Conservation (phyloP, 2,329 filamentous ascomycete species). For the Penicillium sp. region DNA sequence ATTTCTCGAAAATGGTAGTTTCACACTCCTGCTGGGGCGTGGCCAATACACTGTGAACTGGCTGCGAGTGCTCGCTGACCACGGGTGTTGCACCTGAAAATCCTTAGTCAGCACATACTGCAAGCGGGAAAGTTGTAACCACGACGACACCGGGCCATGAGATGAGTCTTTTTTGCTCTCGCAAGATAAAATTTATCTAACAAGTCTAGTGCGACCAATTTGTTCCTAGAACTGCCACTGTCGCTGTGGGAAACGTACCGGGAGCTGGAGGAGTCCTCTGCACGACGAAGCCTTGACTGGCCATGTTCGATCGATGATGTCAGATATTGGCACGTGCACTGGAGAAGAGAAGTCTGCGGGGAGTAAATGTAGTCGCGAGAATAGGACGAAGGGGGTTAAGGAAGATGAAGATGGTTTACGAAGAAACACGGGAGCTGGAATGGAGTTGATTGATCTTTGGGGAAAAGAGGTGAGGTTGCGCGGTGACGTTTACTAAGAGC, state of each 20-base stretch:
- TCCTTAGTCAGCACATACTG: constrained; percentile 27
- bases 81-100: constrained; percentile 12
- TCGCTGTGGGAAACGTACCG: constrained; percentile 27
- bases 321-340: constrained; percentile 14
- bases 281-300: constrained; percentile 23
- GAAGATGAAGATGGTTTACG: constrained; percentile 8
- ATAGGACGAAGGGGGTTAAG: constrained; percentile 19
- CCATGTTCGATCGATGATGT: constrained; percentile 34
- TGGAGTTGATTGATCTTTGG: constrained; percentile 20
- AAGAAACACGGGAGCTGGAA: constrained; percentile 9
- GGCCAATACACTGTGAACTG: constrained; percentile 18
- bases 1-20: constrained; percentile 1
- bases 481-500: constrained; percentile 39
- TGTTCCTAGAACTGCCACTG: not conserved
- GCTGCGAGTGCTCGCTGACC: constrained; percentile 16
- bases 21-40: constrained; percentile 20
- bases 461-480: constrained; percentile 35
- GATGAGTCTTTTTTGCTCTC: too few species aligned
- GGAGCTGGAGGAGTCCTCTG: constrained; percentile 17
- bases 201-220: constrained; percentile 5
- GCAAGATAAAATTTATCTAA: not conserved
- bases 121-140: not conserved
- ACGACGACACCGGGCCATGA: not conserved
- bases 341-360: constrained; percentile 2
- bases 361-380: constrained; percentile 13